Evolutionary conservation across 2,329 filamentous ascomycete genomes (phyloP), one percentile per base, ranked within the genome.

Genomic region (Monosporascus sp.): DNA sequence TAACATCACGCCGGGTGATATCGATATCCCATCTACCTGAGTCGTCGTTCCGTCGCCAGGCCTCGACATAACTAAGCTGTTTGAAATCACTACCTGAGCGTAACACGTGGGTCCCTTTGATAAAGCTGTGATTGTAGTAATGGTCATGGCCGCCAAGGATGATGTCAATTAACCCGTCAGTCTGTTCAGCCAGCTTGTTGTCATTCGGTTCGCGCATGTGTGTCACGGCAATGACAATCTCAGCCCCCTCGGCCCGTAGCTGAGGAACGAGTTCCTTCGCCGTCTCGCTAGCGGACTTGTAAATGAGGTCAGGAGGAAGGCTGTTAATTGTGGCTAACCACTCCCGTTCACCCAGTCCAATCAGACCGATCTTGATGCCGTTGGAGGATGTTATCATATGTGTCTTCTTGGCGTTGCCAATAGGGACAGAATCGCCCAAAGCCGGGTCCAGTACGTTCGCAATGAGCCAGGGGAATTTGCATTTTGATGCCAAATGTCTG

Each of bases 181-280:
- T 81, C 58, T 89, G 86, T 55, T 85, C 77, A 0, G 92, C 91
- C 5, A 97, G 76, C 71, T 95, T 95, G 66, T 88, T 84, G 70
- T 96, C 91, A 64, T 96, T 96, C 14, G 90, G 90, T 70, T 96
- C 90, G 45, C 91, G 82, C 74, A 91, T 88, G 69, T 96, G 92
- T 16, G 89, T 91, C 2, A 96, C 73, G 3, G 89, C 90, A 27
- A 97, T 79, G 55, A 97, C 76, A 48, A 96, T 85, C 53, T 96
- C 89, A 14, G 89, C 90, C 1, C 91, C 91, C 64, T 91, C 80
- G 48, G 82, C 83, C 44, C 88, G 83, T 49, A 97, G 75, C 51
- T 81, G 71, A 0, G 90, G 89, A 0, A 91, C 84, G 1, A 96
- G 77, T 65, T 91, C 85, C 62, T 81, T 84, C 3, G 90, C 92